Conservation (phyloP, 1,139 yeast species). For the Zygosaccharomyces pseudobailii region DNA sequence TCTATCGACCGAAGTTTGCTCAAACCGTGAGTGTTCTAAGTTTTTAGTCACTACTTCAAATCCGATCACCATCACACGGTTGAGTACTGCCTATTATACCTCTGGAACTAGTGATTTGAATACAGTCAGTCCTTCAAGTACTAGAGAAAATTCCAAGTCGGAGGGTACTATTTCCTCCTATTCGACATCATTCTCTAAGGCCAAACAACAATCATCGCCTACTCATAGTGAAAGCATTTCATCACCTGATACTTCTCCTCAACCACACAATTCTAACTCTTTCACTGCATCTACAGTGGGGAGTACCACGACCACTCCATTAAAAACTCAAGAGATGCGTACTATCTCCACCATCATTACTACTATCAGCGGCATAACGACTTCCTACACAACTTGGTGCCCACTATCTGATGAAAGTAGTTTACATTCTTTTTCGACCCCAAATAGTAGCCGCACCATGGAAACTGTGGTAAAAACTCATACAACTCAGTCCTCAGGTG, state of each 20-base stretch:
- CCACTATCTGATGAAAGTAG: constrained; percentile 27
- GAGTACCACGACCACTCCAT: constrained; percentile 1
- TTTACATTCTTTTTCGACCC: too few species aligned
- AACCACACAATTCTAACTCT: not conserved
- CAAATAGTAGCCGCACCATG: too few species aligned
- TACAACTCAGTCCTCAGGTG: too few species aligned
- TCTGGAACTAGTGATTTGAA: not conserved
- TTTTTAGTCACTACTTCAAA: not conserved
- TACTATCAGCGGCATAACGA: constrained; percentile 42
- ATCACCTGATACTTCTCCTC: not conserved
- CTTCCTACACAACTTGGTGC: constrained; percentile 48
- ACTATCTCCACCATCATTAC: constrained; percentile 35
- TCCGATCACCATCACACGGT: not conserved
- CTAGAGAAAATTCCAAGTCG: not conserved
- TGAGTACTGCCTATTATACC: not conserved
- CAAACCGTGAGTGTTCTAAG: not conserved
- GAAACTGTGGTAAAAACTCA: too few species aligned
- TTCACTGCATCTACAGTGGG: not conserved
- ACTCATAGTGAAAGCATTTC: not conserved
- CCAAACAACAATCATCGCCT: not conserved
- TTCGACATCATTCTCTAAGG: too few species aligned
- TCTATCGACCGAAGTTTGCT: not conserved
- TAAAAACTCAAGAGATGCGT: not conserved
- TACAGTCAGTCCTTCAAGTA: not conserved
- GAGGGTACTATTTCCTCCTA: not conserved